Percentiles rank a stretch among this genome's conserved stretches.
Conservation (phyloP, 805 yeast species). For the Monosporozyma siamensis region DNA sequence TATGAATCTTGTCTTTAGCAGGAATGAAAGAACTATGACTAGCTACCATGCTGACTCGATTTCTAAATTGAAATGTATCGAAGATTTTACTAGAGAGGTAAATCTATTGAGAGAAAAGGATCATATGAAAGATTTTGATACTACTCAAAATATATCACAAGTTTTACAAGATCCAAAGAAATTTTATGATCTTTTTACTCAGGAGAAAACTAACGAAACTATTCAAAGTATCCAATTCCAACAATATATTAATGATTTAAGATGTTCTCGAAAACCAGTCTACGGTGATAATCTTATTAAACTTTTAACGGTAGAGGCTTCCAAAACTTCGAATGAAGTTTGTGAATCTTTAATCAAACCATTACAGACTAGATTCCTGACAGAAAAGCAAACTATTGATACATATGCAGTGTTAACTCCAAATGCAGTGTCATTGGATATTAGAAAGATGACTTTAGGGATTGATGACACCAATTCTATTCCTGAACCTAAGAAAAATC, state of each 20-base stretch:
- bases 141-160: constrained; percentile 6
- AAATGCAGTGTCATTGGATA: constrained; percentile 65
- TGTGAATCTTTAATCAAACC: constrained; percentile 34
- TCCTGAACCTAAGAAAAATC: constrained; percentile 25
- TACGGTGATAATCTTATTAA: constrained; percentile 53
- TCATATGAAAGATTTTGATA: constrained; percentile 6
- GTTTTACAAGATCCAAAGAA: constrained; percentile 36
- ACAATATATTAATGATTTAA: constrained; percentile 52
- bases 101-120: constrained; percentile 31
- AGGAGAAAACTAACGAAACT: constrained; percentile 42
- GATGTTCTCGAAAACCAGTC: constrained; percentile 58
- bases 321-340: constrained; percentile 6
- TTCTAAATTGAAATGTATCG: constrained; percentile 38
- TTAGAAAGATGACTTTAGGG: constrained; percentile 36
- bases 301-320: constrained; percentile 28
- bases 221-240: constrained; percentile 47
- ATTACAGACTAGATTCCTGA: constrained; percentile 31
- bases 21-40: constrained; percentile 35
- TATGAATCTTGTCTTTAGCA: constrained; percentile 51
- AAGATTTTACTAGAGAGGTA: constrained; percentile 37
- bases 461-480: constrained; percentile 17
- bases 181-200: constrained; percentile 50
- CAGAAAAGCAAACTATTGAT: constrained; percentile 47
- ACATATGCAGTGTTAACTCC: constrained; percentile 86
- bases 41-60: constrained; percentile 40